Conservation (phyloP, 2,329 filamentous ascomycete species). For the Penicillium sp. region DNA sequence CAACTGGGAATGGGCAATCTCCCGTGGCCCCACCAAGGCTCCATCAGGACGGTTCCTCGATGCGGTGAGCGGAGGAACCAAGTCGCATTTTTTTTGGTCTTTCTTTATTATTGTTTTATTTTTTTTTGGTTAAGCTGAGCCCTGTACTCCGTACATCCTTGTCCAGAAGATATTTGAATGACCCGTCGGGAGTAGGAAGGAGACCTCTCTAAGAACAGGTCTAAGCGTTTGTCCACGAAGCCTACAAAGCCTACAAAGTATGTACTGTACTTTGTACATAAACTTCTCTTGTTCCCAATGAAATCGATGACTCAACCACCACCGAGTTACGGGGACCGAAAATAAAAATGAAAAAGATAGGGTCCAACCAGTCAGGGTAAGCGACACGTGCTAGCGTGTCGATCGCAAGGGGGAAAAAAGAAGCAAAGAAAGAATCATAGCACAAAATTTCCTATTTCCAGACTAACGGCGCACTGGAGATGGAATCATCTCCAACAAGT, state of each 20-base stretch:
- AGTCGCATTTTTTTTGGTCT: slow-evolving; percentile 8
- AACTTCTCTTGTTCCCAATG: background rate
- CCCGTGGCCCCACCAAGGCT: slow-evolving; percentile 34
- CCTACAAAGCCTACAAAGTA: background rate
- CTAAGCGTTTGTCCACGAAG: slow-evolving; percentile 6
- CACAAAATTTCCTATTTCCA: slow-evolving; percentile 5
- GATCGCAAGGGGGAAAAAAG: slow-evolving; percentile 22
- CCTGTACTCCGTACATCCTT: slow-evolving; percentile 14
- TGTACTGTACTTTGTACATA: background rate
- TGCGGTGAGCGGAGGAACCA: slow-evolving; percentile 28
- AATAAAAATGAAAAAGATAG: background rate
- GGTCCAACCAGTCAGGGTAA: slow-evolving; percentile 14
- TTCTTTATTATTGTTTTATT: slow-evolving; percentile 6
- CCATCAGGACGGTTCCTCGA: slow-evolving; percentile 32
- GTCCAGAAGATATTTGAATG: background rate
- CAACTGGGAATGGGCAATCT: slow-evolving; percentile 35
- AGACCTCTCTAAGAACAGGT: background rate
- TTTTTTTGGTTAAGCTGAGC: slow-evolving; percentile 11
- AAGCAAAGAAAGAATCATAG: slow-evolving; percentile 17
- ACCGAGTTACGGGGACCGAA: slow-evolving; percentile 7
- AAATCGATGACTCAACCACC: slow-evolving; percentile 11
- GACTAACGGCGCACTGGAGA: background rate
- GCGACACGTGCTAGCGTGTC: slow-evolving; percentile 21
- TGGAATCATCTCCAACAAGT: too few relatives aligned
- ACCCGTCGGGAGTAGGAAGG: background rate